Conservation (phyloP, 164 flowering plant species). For the Annona cherimola region DNA sequence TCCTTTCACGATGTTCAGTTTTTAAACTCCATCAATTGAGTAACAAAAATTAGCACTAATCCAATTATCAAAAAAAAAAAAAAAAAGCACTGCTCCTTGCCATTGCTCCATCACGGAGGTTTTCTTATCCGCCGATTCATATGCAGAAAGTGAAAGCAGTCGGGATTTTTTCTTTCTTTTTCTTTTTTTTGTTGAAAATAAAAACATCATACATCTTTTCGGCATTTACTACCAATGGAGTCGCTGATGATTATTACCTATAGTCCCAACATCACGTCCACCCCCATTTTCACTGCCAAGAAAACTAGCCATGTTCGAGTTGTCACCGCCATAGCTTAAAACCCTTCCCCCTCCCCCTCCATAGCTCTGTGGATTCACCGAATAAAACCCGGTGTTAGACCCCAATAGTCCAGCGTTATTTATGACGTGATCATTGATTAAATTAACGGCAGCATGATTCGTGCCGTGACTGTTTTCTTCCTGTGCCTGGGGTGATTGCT, state of each 20-base stretch:
- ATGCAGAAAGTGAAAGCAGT: too few relatives aligned
- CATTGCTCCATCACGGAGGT: neutral
- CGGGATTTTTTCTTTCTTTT: too few relatives aligned
- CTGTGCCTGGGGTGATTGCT: constrained; percentile 7
- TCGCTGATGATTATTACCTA: constrained; percentile 19
- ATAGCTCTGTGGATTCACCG: neutral
- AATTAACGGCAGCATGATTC: neutral
- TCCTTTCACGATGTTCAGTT: too few relatives aligned
- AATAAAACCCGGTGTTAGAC: constrained; percentile 19
- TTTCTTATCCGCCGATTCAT: neutral
- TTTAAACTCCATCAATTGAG: too few relatives aligned
- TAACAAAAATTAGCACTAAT: too few relatives aligned
- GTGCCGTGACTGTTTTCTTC: neutral
- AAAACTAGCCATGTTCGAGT: constrained; percentile 3
- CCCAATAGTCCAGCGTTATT: neutral
- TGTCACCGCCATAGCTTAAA: constrained; percentile 10
- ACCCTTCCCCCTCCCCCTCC: constrained; percentile 9
- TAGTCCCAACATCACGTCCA: constrained; percentile 11
- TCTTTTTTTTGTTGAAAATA: too few relatives aligned
- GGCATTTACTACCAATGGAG: constrained; percentile 10
- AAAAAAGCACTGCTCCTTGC: neutral
- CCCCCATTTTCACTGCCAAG: constrained; percentile 14
- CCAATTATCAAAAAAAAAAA: neutral
- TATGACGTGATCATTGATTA: neutral
- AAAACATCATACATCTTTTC: neutral